phyloP scores from a whole-genome alignment of 805 yeast species.

The Candida wancherniae region DNA sequence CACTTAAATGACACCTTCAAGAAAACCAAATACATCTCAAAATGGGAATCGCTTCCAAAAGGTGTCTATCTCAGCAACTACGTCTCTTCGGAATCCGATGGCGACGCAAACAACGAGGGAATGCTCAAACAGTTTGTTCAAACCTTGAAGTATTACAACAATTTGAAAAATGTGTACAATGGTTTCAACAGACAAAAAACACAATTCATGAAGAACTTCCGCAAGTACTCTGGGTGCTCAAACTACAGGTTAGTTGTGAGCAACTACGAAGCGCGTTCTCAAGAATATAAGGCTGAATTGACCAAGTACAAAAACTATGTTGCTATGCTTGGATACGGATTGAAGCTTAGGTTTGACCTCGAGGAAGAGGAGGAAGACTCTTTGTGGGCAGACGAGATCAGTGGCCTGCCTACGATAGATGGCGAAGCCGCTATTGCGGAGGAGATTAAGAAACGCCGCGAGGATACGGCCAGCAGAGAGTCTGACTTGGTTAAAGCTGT shows the following conservation, averaged over 20 bases:
- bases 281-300: constrained; percentile 42
- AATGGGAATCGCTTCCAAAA: constrained; percentile 41
- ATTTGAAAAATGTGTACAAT: constrained; percentile 31
- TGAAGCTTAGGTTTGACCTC: constrained; percentile 41
- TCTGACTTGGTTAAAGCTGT: constrained; percentile 31
- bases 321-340: constrained; percentile 42
- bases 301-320: constrained; percentile 44
- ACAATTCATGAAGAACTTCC: constrained; percentile 28
- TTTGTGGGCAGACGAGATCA: constrained; percentile 7
- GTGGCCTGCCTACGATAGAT: constrained; percentile 2
- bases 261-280: constrained; percentile 40
- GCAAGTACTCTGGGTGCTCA: constrained; percentile 20
- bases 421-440: constrained; percentile 7
- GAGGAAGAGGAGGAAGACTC: constrained; percentile 26
- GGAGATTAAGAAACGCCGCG: constrained; percentile 7
- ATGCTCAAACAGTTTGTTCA: constrained; percentile 42
- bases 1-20: constrained; percentile 26
- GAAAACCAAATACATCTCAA: constrained; percentile 29
- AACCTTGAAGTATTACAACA: constrained; percentile 38
- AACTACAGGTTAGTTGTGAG: constrained; percentile 33
- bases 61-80: constrained; percentile 39
- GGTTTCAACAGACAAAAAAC: constrained; percentile 28
- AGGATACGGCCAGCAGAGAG: constrained; percentile 15
- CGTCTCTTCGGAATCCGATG: constrained; percentile 15
- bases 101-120: constrained; percentile 26